These are phyloP conservation scores for Salmacisia buchloeana DNA, from an alignment of 1,284 basidiomycete genomes.

Conservation along the genomic window DNA sequence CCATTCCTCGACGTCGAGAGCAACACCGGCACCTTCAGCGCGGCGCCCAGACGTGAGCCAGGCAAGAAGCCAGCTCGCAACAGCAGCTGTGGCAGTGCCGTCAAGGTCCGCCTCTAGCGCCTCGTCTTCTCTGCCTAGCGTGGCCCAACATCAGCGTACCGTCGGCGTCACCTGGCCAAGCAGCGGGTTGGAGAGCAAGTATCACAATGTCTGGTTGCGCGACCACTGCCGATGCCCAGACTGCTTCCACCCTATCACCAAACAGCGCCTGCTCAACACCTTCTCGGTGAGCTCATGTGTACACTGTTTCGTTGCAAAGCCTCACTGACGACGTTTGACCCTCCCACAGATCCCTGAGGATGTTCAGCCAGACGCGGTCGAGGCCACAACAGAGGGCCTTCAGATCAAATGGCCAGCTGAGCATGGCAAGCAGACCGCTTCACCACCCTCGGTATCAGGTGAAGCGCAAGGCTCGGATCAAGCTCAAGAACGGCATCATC, in stretches of 20 bases:
- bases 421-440: slow-evolving; percentile 2
- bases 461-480: not conserved
- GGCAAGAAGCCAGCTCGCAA: too few species aligned
- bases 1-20: too few species aligned
- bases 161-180: too few species aligned
- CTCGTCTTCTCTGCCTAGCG: too few species aligned
- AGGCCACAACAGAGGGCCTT: slow-evolving; percentile 61
- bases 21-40: too few species aligned
- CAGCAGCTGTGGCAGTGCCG: too few species aligned
- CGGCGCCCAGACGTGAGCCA: too few species aligned
- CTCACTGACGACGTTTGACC: not conserved
- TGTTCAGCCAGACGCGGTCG: slow-evolving; percentile 63
- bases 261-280: slow-evolving; percentile 80
- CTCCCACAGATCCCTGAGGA: slow-evolving; percentile 66
- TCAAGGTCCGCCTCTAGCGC: too few species aligned
- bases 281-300: slow-evolving; percentile 65
- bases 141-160: too few species aligned
- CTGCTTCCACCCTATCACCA: slow-evolving; percentile 83
- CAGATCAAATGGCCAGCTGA: slow-evolving; percentile 59
- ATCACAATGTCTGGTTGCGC: slow-evolving; percentile 67
- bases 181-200: too few species aligned
- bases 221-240: slow-evolving; percentile 83
- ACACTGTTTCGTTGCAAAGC: not conserved
- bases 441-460: not conserved
- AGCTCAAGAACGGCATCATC: slow-evolving; percentile 44